A percentile compares a stretch with the other conserved stretches of the same genome.
phyloP scores from a whole-genome alignment of 352 stramenopile genomes.

The Pythium angustatum region DNA sequence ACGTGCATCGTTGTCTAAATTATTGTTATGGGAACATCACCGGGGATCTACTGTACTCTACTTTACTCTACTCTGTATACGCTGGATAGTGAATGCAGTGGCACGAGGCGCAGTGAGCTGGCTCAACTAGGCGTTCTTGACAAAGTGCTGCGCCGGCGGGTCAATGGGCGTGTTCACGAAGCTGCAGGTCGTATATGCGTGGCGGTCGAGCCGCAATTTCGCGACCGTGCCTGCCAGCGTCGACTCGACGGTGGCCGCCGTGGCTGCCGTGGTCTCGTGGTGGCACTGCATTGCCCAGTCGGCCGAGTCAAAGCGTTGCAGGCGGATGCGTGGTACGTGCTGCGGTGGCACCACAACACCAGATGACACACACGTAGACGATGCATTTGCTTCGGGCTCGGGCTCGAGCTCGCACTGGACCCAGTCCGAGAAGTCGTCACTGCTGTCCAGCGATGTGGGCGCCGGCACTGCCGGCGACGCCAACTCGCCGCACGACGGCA shows the following conservation, averaged over 20 bases:
- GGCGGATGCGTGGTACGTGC: slow-evolving; percentile 48
- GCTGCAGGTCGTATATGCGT: slow-evolving; percentile 52
- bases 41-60: not conserved
- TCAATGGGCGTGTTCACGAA: slow-evolving; percentile 42
- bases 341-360: slow-evolving; percentile 30
- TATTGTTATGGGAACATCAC: no score
- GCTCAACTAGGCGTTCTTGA: slow-evolving; percentile 29
- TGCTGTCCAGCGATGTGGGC: slow-evolving; percentile 8
- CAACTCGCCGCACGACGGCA: slow-evolving; percentile 4
- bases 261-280: slow-evolving; percentile 25
- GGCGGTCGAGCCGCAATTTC: slow-evolving; percentile 60
- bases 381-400: slow-evolving; percentile 37
- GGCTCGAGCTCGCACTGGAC: slow-evolving; percentile 39
- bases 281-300: slow-evolving; percentile 69
- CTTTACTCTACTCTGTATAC: slow-evolving; percentile 9
- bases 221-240: slow-evolving; percentile 31
- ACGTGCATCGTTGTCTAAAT: no score
- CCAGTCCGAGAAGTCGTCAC: slow-evolving; percentile 31
- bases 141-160: slow-evolving; percentile 11
- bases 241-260: not conserved
- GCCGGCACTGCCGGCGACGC: not conserved
- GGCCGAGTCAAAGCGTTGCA: slow-evolving; percentile 77
- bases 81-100: not conserved
- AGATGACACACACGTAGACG: no score
- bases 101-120: no score